Evolutionary conservation across 331 rosid species (phyloP), one percentile per base, ranked within the genome.

Genomic region (Malus hybrid): DNA sequence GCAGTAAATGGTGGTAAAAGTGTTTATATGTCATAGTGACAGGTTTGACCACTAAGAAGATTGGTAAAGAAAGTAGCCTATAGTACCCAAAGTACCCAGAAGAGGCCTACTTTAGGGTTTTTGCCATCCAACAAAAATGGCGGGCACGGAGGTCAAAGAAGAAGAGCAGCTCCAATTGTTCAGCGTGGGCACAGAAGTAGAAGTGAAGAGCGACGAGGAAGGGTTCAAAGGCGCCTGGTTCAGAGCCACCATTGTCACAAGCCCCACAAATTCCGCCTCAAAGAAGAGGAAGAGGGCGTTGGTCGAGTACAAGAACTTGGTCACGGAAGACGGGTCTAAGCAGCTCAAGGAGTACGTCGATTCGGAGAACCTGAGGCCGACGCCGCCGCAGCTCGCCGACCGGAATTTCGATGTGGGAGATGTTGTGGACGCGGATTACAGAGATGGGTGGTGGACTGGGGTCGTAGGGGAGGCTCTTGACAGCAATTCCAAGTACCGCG

Each of bases 401-500:
- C 29, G 34, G 18, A 68, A 34, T 70, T 77, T 86, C 6, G 75
- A 76, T 69, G 82, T 24, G n/a, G 82, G 90, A 1, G 84, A 73
- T 15, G 20, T 81, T 6, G 90, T 86, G 60, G 90, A 82, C 50
- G 87, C 85, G 3, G 81, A 67, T 68, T 84, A 84, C 33, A 64
- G 70, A 24, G 87, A 86, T 34, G 90, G 90, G 4, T 86, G 87
- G 87, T 86, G 90, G 90, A 86, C 84, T 57, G 90, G 90, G 11
- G 69, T 81, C 18, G 72, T 83, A 13, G 34, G 10, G 70, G 60
- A 70, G 61, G 80, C 52, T 73, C 10, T 83, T 6, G 76, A 73
- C 16, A 65, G 64, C 15, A 34, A 66, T 18, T 72, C 80, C n/a
- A 77, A n/a, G 33, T 83, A 76, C 75, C 59, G 68, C 27, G 80